Conservation (phyloP, 1,139 yeast genomes). For the Suhomyces bokatorum region DNA sequence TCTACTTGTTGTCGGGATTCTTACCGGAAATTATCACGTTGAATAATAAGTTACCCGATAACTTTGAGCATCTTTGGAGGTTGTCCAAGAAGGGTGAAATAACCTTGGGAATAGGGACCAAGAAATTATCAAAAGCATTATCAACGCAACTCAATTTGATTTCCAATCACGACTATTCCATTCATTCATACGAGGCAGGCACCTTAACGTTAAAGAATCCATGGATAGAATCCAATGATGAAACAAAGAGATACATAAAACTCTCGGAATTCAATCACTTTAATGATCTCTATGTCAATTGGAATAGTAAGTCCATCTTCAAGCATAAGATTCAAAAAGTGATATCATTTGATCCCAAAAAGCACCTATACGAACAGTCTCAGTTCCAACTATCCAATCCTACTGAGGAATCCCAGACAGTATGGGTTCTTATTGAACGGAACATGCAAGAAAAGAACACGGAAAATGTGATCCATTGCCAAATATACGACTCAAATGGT, state of each 20-base stretch:
- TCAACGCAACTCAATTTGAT: constrained; percentile 42
- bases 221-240: constrained; percentile 30
- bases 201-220: constrained; percentile 52
- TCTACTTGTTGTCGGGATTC: constrained; percentile 69
- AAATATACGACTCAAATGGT: constrained; percentile 35
- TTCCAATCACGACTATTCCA: constrained; percentile 71
- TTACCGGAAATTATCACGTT: constrained; percentile 60
- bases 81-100: constrained; percentile 34
- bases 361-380: constrained; percentile 39
- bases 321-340: constrained; percentile 26
- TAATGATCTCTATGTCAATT: constrained; percentile 62
- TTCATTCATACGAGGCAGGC: constrained; percentile 21
- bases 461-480: constrained; percentile 27
- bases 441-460: constrained; percentile 24
- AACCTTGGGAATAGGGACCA: constrained; percentile 71
- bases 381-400: constrained; percentile 49
- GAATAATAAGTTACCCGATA: constrained; percentile 25
- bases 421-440: constrained; percentile 54
- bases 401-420: constrained; percentile 27
- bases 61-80: constrained; percentile 35
- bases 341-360: constrained; percentile 33
- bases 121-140: constrained; percentile 42
- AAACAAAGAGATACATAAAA: constrained; percentile 20
- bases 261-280: constrained; percentile 47
- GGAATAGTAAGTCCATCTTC: constrained; percentile 52